Evolutionary conservation across 305 asterid genomes (phyloP), one percentile per base, ranked within the genome.

Genomic region (Fraxinus ornus): DNA sequence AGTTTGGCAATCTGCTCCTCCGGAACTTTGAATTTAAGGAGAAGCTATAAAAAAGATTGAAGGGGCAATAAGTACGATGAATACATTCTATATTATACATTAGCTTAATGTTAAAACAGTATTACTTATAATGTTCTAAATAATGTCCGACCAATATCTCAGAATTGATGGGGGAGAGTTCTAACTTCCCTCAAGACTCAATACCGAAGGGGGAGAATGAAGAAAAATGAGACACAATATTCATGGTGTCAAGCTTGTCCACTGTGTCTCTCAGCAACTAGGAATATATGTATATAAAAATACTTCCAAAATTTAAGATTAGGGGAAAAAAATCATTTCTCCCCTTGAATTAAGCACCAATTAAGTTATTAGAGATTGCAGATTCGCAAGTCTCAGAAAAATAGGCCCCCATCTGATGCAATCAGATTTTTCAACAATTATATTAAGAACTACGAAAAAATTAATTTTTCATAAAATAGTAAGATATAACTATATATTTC

Each of bases 1-100:
- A 82, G 94, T 83, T 95, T 89, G 68, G 90, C 93, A 81, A 97
- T 97, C 88, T 93, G 96, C 88, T 94, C 98, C 83, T 97, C 99
- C 4, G 98, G 93, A 75, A 94, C 98, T 85, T 92, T 92, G 85
- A 97, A 97, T 85, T 94, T 97, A 75, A 93, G 95, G 84, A 97
- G 98, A 87, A 97, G 98, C 99, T 97, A 79, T 81, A 75, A 47
- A 80, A 78, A 80, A 88, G 35, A 79, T 78, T 30, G 82, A 74
- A 79, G 55, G 33, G 41, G 49, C 68, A 60, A 79, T 70, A 68
- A 83, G 76, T 80, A 22, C 39, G 41, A 47, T 21, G 33, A 9
- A 72, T 33, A 3, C 77, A 35, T 72, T 35, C 12, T 35, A 41
- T 35, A 8, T 17, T 15, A 33, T 30, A 68, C 13, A 35, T 72